Base-by-base conservation (phyloP, 495 filamentous ascomycete genomes). In the Tuber brumale region DNA sequence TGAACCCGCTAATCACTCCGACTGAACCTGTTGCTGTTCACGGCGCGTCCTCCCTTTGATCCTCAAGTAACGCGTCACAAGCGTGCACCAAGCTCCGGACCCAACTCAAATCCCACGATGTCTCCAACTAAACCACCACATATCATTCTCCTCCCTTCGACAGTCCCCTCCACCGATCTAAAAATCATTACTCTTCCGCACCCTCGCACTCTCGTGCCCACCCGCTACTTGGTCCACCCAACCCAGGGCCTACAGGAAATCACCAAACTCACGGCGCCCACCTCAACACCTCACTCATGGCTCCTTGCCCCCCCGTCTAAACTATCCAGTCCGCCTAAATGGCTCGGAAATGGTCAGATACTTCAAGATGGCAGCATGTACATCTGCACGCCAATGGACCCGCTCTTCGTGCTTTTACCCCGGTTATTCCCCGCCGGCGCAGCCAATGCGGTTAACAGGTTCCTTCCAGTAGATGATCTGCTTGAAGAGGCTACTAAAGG, bases 201-300 rank as follows among this genome's bases (percentile, higher is more conserved):
- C 83, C 95, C 96, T 16, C 90, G 90, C 76, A 92, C 89, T 66
- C 83, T 80, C 35, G 86, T 85, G 21, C 88, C 91, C 9, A 88
- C 86, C 70, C 89, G 92, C 75, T 98, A 94, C 83, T 89, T 93
- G 75, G 90, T 93, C 82, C 95, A 94, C 82, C 93, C 94, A 6
- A 83, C 88, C 43, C 88, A 88, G 18, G 95, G 95, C 41, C 86
- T 97, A 76, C 94, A 92, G 85, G 95, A 99, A 82, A 94, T 98
- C 85, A 97, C 90, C 21, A 88, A 88, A 57, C 87, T 98, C 80
- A 84, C 89, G 18, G 87, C 93, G 9, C 88, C 93, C 44, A 88
- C 87, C 66, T 83, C 84, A 7, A 85, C 85, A 0, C 89, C 88
- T 42, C 85, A 88, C 72, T 94, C 92, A 81, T 93, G 91, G 91